Evolutionary conservation across 1,139 yeast genomes (phyloP), one percentile per base, ranked within the genome.

Genomic region (Eremothecium sinecaudum): DNA sequence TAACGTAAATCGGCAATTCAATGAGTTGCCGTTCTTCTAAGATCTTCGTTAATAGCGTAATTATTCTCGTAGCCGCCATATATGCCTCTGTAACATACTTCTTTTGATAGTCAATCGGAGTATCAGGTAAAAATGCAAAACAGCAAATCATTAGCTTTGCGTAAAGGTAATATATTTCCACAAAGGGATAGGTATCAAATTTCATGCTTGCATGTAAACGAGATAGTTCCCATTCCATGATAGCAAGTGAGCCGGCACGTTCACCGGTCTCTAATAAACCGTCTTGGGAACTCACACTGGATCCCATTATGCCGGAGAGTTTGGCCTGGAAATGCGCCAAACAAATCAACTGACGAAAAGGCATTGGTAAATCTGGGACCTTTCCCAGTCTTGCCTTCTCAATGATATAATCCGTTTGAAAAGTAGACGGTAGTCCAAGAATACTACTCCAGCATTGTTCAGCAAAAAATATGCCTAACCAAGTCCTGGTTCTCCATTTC

Each of bases 401-500:
- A 25, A 86, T 64, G 31, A 86, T 61, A 52, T 79, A 83, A 56
- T 87, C 96, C 0, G 92, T 80, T 22, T 84, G 80, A 43, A 83
- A 72, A 8, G 84, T 77, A 1, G 95, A 90, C 1, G 96, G 96
- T 34, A 87, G 63, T 1, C 96, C 96, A 36, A 86, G 62, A 28
- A 78, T 75, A 11, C 93, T 81, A 10, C 93, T 79, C 93, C 94
- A 83, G 51, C 86, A 81, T 46, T 84, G 93, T 53, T 86, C 95
- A 38, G 83, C 71, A 51, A 86, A 80, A 56, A 82, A 87, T 3
- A 83, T 79, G 0, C 92, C 86, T 22, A 84, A 63, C 96, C 96
- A 87, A 1, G 94, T 75, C 45, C 95, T 67, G 1, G 96, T 84
- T 56, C 97, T 69, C 96, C 96, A 87, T 53, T 78, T 78, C 47